Conservation (phyloP, 768 basidiomycete genomes). For the Mycena albidolilacea region DNA sequence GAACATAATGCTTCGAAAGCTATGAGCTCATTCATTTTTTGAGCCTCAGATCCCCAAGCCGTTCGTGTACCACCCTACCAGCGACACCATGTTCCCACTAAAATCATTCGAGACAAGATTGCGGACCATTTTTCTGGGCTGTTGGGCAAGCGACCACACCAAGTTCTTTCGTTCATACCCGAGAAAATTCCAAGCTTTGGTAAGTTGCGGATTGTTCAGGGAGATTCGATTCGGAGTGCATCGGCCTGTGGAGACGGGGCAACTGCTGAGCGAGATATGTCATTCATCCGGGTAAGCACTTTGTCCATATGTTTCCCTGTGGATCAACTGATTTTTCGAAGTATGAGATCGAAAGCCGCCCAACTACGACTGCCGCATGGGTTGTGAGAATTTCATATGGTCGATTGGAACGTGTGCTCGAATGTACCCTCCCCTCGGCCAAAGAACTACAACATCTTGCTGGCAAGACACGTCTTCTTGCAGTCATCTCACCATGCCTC, state of each 20-base stretch:
- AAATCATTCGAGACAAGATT: background rate
- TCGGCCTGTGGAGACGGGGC: background rate
- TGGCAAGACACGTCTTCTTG: background rate
- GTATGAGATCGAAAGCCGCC: background rate
- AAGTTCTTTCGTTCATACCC: background rate
- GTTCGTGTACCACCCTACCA: background rate
- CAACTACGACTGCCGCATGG: background rate
- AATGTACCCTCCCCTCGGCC: background rate
- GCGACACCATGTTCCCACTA: background rate
- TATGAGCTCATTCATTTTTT: background rate
- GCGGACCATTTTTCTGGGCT: background rate
- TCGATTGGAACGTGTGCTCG: background rate
- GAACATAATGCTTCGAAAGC: too few relatives aligned
- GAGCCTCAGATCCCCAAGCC: background rate
- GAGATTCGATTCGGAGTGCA: background rate
- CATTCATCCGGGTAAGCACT: background rate
- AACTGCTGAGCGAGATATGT: background rate
- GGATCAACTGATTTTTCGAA: background rate
- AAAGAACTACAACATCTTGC: background rate
- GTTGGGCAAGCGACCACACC: background rate
- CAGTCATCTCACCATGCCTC: background rate
- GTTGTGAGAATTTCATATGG: background rate
- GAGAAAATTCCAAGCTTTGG: background rate
- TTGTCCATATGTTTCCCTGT: background rate
- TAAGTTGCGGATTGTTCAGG: background rate